A percentile compares a stretch with the other conserved stretches of the same genome.
Conservation (phyloP, 179 eudicot genomes). For the Carnegiea gigantea region DNA sequence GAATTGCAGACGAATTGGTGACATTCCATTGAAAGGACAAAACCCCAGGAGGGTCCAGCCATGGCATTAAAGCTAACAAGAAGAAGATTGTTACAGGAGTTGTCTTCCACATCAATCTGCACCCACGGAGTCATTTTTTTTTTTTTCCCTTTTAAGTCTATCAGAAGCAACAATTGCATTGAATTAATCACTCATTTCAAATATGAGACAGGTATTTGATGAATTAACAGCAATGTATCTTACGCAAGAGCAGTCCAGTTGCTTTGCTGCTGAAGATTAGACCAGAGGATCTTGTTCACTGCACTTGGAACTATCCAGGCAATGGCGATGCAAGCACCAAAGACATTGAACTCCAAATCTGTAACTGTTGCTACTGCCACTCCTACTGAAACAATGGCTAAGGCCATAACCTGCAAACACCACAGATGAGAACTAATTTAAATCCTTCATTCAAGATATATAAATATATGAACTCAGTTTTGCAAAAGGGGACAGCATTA, state of each 20-base stretch:
- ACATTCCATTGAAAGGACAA: constrained; percentile 68
- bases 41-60: constrained; percentile 91
- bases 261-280: constrained; percentile 76
- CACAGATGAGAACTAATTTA: not conserved
- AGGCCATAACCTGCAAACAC: constrained; percentile 62
- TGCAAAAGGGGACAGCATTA: not conserved
- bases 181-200: not conserved
- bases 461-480: not conserved
- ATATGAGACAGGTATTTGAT: not conserved
- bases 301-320: constrained; percentile 93
- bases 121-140: not conserved
- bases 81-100: constrained; percentile 84
- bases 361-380: constrained; percentile 94
- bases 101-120: constrained; percentile 98
- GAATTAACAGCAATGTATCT: constrained; percentile 15
- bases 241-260: constrained; percentile 98
- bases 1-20: constrained; percentile 50
- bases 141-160: no score
- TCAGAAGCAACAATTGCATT: not conserved
- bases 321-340: constrained; percentile 85
- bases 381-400: constrained; percentile 68
- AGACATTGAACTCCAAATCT: constrained; percentile 76
- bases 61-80: constrained; percentile 73
- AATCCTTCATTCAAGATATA: not conserved
- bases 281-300: constrained; percentile 87